Evolutionary conservation across 495 filamentous ascomycete species (phyloP).

Genomic region (Penicillium paradoxum): DNA sequence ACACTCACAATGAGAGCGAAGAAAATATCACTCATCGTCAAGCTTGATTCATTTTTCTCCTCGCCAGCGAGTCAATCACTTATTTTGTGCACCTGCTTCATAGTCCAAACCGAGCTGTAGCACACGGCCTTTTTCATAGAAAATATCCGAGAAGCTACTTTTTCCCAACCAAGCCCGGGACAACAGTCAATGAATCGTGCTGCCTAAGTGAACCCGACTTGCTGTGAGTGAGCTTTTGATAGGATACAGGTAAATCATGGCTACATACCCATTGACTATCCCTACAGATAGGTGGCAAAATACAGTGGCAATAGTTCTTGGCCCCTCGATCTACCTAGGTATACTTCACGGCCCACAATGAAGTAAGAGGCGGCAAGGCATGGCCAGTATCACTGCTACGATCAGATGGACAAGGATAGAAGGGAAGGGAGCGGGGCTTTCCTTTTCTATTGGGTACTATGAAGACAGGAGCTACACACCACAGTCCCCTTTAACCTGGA

Average conservation of each 20-base stretch:
- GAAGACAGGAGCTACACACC: neutral
- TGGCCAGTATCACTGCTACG: neutral
- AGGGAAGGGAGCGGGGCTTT: neutral
- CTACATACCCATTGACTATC: neutral
- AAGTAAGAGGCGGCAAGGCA: neutral
- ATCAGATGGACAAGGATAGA: neutral
- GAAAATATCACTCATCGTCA: neutral
- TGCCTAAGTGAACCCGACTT: too few species aligned
- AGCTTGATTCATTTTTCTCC: neutral
- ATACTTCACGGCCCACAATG: neutral
- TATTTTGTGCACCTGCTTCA: neutral
- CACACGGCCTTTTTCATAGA: too few species aligned
- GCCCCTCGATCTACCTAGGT: neutral
- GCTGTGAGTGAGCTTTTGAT: too few species aligned
- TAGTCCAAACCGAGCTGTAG: neutral
- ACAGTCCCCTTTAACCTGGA: neutral
- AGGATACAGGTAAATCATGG: neutral
- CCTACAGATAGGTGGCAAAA: neutral
- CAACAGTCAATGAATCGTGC: too few species aligned
- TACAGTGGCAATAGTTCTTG: neutral
- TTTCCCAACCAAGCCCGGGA: too few species aligned
- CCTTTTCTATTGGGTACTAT: neutral
- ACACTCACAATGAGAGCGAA: neutral
- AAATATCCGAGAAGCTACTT: too few species aligned
- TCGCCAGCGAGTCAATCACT: neutral